Conservation (phyloP, 2,329 filamentous ascomycete species). For the Colletotrichum lentis region DNA sequence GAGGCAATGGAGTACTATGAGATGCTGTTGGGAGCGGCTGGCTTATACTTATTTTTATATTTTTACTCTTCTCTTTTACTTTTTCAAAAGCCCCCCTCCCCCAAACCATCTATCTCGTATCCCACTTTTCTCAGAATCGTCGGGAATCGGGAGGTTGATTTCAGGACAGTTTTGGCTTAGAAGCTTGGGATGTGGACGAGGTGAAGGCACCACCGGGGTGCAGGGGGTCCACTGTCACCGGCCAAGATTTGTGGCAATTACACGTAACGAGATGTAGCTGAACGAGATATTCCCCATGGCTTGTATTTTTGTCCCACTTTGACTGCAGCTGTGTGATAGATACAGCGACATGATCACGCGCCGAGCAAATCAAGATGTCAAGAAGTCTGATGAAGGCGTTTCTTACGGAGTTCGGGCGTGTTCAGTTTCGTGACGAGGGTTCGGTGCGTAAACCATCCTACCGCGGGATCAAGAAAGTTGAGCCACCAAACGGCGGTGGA, state of each 20-base stretch:
- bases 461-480: too few relatives aligned
- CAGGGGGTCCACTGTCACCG: not conserved
- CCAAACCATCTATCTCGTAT: too few relatives aligned
- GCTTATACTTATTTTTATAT: not conserved
- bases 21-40: not conserved
- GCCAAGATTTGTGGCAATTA: not conserved
- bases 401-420: too few relatives aligned
- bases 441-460: too few relatives aligned
- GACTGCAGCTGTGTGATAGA: too few relatives aligned
- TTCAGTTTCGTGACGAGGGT: too few relatives aligned
- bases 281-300: slow-evolving; percentile 1
- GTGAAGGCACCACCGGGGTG: not conserved
- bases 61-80: not conserved
- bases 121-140: not conserved
- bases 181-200: not conserved
- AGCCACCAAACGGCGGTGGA: too few relatives aligned
- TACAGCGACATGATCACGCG: not conserved
- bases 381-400: not conserved
- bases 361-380: not conserved
- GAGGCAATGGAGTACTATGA: slow-evolving; percentile 3
- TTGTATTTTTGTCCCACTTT: not conserved
- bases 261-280: not conserved
- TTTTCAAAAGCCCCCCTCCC: too few relatives aligned
- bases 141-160: not conserved
- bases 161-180: not conserved